Conservation (phyloP, 2,329 filamentous ascomycete species). For the Phialemonium atrogriseum region DNA sequence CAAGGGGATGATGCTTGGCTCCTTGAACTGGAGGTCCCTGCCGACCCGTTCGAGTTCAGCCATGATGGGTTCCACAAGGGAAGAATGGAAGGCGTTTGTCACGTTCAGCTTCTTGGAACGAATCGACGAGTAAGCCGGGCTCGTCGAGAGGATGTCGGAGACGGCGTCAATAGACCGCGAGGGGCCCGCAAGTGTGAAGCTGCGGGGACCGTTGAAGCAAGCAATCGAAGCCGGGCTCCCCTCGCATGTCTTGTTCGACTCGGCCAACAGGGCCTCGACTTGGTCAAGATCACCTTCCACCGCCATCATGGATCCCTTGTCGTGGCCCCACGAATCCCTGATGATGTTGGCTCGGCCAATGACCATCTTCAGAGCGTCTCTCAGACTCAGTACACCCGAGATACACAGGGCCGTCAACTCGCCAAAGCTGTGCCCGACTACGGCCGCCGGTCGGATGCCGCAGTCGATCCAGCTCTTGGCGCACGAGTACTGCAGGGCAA, state of each 20-base stretch:
- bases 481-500: constrained; percentile 29
- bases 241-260: constrained; percentile 4
- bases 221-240: constrained; percentile 25
- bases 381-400: constrained; percentile 19
- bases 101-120: constrained; percentile 30
- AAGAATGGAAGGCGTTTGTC: constrained; percentile 39
- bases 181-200: constrained; percentile 32
- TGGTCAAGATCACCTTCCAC: constrained; percentile 21
- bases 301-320: constrained; percentile 30
- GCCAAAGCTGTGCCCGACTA: constrained; percentile 33
- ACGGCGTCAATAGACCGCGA: constrained; percentile 21
- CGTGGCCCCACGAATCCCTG: constrained; percentile 22
- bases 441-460: constrained; percentile 17
- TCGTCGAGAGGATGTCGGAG: constrained; percentile 3
- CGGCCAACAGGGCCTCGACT: constrained; percentile 14
- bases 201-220: constrained; percentile 36
- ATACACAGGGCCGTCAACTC: constrained; percentile 31
- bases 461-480: constrained; percentile 27
- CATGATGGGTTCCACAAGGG: constrained; percentile 27
- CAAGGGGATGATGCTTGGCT: constrained; percentile 21
- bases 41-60: constrained; percentile 16
- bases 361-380: constrained; percentile 22
- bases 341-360: constrained; percentile 20
- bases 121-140: constrained; percentile 5
- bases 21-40: constrained; percentile 19